phyloP scores from a whole-genome alignment of 768 basidiomycete genomes.

The Mycena chlorophos region DNA sequence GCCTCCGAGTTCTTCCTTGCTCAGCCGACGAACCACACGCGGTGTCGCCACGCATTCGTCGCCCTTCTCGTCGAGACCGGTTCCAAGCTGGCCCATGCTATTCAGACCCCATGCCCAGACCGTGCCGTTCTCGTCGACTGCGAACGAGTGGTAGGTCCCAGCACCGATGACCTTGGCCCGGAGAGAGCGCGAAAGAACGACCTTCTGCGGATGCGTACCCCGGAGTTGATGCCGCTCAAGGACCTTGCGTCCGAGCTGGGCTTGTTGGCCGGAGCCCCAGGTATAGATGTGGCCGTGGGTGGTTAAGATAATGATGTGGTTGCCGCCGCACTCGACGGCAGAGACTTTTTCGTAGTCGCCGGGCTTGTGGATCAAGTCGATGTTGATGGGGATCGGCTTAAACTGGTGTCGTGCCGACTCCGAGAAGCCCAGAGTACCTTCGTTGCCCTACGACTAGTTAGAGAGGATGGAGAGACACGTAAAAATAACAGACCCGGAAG shows the following conservation, averaged over 20 bases:
- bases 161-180: slow-evolving; percentile 68
- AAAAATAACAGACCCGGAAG: slow-evolving; percentile 69
- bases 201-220: slow-evolving; percentile 85
- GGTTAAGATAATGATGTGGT: slow-evolving; percentile 88
- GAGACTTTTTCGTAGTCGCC: slow-evolving; percentile 72
- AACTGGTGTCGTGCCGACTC: slow-evolving; percentile 68
- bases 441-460: slow-evolving; percentile 52
- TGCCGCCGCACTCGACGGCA: slow-evolving; percentile 77
- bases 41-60: slow-evolving; percentile 62
- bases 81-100: slow-evolving; percentile 81
- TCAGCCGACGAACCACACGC: slow-evolving; percentile 61
- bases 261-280: slow-evolving; percentile 89
- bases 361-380: slow-evolving; percentile 59
- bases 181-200: slow-evolving; percentile 70
- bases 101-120: slow-evolving; percentile 98
- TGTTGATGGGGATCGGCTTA: slow-evolving; percentile 52
- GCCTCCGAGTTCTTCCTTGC: slow-evolving; percentile 58
- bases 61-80: slow-evolving; percentile 46
- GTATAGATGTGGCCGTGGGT: slow-evolving; percentile 85
- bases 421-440: slow-evolving; percentile 85
- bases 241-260: slow-evolving; percentile 89
- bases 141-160: slow-evolving; percentile 87
- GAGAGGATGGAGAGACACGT: slow-evolving; percentile 1
- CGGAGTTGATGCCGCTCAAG: slow-evolving; percentile 86
- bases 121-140: slow-evolving; percentile 77